A percentile compares a stretch with the other conserved stretches of the same genome.
These are phyloP conservation scores for Neotropicomus parvogracilis DNA, from an alignment of 1,284 basidiomycete species.

Conservation along the genomic window DNA sequence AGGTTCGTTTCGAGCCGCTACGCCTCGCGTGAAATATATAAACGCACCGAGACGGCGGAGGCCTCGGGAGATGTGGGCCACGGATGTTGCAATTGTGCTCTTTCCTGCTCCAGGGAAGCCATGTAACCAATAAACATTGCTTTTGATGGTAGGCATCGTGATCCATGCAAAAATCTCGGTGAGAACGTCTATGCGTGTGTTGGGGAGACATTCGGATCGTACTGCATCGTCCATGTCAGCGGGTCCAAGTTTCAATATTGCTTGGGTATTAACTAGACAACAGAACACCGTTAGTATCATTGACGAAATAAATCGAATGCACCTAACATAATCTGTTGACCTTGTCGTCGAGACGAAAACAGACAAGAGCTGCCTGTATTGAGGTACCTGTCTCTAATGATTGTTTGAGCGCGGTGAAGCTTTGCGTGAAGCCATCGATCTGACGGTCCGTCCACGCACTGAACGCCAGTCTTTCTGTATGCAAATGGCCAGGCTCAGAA, in stretches of 20 bases:
- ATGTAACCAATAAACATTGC: slow-evolving; percentile 33
- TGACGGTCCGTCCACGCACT: slow-evolving; percentile 24
- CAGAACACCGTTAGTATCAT: slow-evolving; percentile 4
- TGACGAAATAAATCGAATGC: not conserved
- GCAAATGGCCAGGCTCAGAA: not conserved
- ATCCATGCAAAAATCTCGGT: slow-evolving; percentile 25
- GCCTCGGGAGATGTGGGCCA: slow-evolving; percentile 29
- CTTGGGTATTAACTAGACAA: slow-evolving; percentile 21
- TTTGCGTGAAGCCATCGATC: slow-evolving; percentile 21
- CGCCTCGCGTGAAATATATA: slow-evolving; percentile 29
- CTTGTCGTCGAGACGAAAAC: slow-evolving; percentile 31
- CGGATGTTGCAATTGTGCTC: slow-evolving; percentile 31
- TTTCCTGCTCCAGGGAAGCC: slow-evolving; percentile 34
- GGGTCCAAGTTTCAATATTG: slow-evolving; percentile 24
- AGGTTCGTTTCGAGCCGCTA: slow-evolving; percentile 26
- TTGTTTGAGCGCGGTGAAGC: slow-evolving; percentile 26
- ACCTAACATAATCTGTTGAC: slow-evolving; percentile 25
- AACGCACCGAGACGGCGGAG: slow-evolving; percentile 32
- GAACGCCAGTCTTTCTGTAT: slow-evolving; percentile 15
- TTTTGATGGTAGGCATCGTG: slow-evolving; percentile 15
- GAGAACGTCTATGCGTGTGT: slow-evolving; percentile 32
- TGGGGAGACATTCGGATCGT: slow-evolving; percentile 28
- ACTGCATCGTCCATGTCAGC: slow-evolving; percentile 30
- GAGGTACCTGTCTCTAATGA: slow-evolving; percentile 24
- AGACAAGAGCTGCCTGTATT: slow-evolving; percentile 25